phyloP scores from a whole-genome alignment of 345 rosid species.

The Lagerstroemia speciosa region DNA sequence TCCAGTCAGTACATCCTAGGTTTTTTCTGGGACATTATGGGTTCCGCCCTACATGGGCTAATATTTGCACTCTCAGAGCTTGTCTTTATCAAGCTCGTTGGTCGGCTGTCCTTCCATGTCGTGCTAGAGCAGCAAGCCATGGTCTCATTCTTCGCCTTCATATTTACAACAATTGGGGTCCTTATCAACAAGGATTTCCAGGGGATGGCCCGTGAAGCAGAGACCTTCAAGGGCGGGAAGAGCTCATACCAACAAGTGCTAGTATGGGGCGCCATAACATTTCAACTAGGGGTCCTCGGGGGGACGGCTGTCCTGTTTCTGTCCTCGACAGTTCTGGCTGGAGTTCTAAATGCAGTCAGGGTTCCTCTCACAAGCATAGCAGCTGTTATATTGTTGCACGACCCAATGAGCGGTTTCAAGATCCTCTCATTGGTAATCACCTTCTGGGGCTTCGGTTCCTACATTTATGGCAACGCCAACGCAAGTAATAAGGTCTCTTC shows the following conservation, averaged over 20 bases:
- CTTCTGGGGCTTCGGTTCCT: conserved; percentile 75
- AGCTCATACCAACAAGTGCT: conserved; percentile 39
- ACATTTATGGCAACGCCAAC: conserved; percentile 51
- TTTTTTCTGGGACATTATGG: conserved; percentile 68
- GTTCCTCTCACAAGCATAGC: conserved; percentile 74
- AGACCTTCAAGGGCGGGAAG: conserved; percentile 42
- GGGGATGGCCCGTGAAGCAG: conserved; percentile 42
- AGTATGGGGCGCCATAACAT: conserved; percentile 57
- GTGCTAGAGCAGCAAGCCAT: conserved; percentile 78
- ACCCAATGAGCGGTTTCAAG: conserved; percentile 88
- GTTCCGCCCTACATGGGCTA: conserved; percentile 79
- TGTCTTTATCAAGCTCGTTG: conserved; percentile 52
- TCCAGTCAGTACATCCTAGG: conserved; percentile 56
- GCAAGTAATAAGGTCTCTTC: conserved; percentile 13
- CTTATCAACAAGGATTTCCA: conserved; percentile 42
- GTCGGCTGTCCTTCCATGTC: conserved; percentile 73
- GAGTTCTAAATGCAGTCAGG: conserved; percentile 78
- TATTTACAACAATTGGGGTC: conserved; percentile 62
- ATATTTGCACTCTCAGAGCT: conserved; percentile 83
- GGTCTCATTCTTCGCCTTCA: conserved; percentile 61
- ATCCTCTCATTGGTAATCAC: conserved; percentile 68
- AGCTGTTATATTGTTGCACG: conserved; percentile 64
- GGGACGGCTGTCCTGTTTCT: conserved; percentile 60
- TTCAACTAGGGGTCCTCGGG: conserved; percentile 70
- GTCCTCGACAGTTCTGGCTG: conserved; percentile 71